Base-by-base conservation (phyloP, 306 rosid genomes). In the Vigna hirtella region DNA sequence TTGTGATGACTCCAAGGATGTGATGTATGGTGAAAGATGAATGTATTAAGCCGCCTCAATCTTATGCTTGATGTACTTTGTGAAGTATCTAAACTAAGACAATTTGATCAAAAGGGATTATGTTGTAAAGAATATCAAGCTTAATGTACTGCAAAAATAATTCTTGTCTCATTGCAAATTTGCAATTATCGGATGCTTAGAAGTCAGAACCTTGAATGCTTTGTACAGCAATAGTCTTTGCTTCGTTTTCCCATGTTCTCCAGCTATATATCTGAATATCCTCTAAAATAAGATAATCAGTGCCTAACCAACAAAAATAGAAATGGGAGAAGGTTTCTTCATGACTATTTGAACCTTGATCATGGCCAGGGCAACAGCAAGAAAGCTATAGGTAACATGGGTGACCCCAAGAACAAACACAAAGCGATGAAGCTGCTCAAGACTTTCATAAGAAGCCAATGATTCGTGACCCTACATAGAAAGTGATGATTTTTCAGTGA, bases 241-340 rank as follows among this genome's bases (percentile, higher is more conserved):
- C 98, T 80, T 92, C 97, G 80, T 87, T 88, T 85, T 95, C 98
- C 98, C 98, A 95, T 64, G 65, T 62, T 84, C 93, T 91, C 98
- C 98, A 95, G 83, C 98, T 93, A 80, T 92, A 91, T 45, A 95
- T 92, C 98, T 95, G 87, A 86, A 86, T 43, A 38, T 78, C 72
- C 55, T 42, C 69, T n/a, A 55, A 64, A 52, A 53, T 4, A 32
- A 43, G 36, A 70, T 9, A 67, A 58, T 52, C 17, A 50, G 75
- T 70, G 58, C 24, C 11, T 70, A 34, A 75, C 42, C 36, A 42
- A 13, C 12, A 63, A 70, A 30, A 47, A 11, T 38, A 70, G 26
- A 78, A 30, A 28, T 52, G 17, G 49, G 66, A 78, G 9, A 34
- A 62, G 24, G 75, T 73, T 61, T 32, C 17, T 22, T 42, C 78